Conservation (phyloP, 1,284 basidiomycete species). For the Malassezia restricta region DNA sequence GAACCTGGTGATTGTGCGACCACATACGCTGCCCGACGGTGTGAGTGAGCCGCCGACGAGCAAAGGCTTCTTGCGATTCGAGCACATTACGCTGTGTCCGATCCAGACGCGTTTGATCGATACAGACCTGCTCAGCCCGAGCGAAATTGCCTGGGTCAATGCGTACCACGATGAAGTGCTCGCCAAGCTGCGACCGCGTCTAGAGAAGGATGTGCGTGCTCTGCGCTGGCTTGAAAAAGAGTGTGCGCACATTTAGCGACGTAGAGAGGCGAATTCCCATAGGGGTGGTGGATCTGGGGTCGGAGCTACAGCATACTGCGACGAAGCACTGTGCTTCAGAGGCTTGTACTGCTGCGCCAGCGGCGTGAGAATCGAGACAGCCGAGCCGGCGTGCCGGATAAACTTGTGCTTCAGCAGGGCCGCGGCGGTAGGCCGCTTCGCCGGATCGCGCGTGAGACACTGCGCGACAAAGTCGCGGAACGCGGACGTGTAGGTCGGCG, state of each 20-base stretch:
- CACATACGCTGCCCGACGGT: constrained; percentile 9
- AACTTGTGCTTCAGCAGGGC: constrained; percentile 94
- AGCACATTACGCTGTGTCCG: constrained; percentile 50
- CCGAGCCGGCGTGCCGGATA: constrained; percentile 60
- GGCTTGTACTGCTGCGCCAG: not conserved
- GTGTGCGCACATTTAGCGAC: constrained; percentile 17
- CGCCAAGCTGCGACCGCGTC: constrained; percentile 63
- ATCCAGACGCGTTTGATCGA: constrained; percentile 78
- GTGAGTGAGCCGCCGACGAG: constrained; percentile 20
- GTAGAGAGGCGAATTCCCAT: constrained; percentile 11
- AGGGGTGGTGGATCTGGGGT: not conserved
- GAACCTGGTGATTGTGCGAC: constrained; percentile 48
- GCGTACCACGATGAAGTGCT: constrained; percentile 67
- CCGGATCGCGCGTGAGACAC: constrained; percentile 83
- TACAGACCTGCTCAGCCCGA: constrained; percentile 53
- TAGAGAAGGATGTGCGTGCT: constrained; percentile 63
- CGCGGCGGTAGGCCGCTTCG: constrained; percentile 75
- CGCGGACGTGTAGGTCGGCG: constrained; percentile 73
- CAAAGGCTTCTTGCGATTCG: constrained; percentile 30
- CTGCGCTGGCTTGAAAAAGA: constrained; percentile 67
- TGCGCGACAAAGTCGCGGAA: constrained; percentile 88
- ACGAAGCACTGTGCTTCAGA: not conserved
- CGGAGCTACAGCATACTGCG: not conserved
- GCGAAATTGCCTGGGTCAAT: constrained; percentile 72
- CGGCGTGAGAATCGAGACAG: not conserved